Evolutionary conservation across 352 stramenopile genomes (phyloP), one percentile per base, ranked within the genome.

Genomic region (Phytophthora kernoviae): DNA sequence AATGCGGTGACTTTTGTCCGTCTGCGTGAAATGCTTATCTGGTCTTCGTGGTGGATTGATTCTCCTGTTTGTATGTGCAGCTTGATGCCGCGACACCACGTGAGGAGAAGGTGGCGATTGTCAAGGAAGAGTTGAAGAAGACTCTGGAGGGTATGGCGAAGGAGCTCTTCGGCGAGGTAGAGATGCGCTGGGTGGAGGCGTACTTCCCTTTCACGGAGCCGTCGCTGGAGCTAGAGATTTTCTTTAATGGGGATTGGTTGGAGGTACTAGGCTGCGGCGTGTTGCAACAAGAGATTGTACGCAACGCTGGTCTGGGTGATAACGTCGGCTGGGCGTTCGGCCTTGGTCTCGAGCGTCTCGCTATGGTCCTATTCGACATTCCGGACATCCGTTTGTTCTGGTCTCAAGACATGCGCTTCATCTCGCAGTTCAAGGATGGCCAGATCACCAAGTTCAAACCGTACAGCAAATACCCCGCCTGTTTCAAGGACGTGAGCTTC

Each of bases 121-220:
- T 99, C 22, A 80, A 94, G 44, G 75, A 93, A n/a, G 93, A 99
- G 69, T 80, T 99, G 5, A 98, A 99, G 79, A 81, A 84, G 26
- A 91, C 84, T 3, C 78, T 99, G 11, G 95, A 99, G 70, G 96
- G 97, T 8, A 85, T 99, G 61, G 94, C 97, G 18, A 70, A 87
- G 41, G 76, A 93, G 48, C 79, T 99, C 0, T 97, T 96, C 18
- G 90, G 90, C 21, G 64, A 93, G 14, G 94, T 98, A 0, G 82
- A 99, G 72, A 99, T 98, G 82, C 86, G 96, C 52, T 99, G 97
- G 97, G 88, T 98, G 2, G 97, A 99, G 27, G 96, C 94, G 10
- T 99, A 99, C 74, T 99, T 99, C 73, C 98, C 98, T 4, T 99
- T 99, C 75, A 99, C 98, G 18, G 82, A 98, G 27, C 97, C 97